Conservation (phyloP, 2,329 filamentous ascomycete species). For the Sphaerulina musiva region DNA sequence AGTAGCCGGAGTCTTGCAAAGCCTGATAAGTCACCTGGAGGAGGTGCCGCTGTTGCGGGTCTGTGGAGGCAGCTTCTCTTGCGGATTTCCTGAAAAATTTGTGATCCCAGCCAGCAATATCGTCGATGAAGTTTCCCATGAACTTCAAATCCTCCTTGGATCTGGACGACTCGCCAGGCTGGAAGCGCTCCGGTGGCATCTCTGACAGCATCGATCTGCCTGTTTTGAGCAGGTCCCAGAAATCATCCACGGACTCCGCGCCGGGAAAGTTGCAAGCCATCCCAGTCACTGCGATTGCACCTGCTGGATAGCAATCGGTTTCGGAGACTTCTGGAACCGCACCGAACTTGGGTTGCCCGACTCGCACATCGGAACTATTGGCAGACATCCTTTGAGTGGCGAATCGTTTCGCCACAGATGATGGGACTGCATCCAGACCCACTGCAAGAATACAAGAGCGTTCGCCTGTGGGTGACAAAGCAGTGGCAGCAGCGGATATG, state of each 20-base stretch:
- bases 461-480: not conserved
- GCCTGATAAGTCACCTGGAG: conserved; percentile 8
- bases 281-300: conserved; percentile 15
- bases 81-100: conserved; percentile 10
- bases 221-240: conserved; percentile 12
- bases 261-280: conserved; percentile 15
- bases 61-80: conserved; percentile 13
- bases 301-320: not conserved
- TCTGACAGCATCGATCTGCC: conserved; percentile 7
- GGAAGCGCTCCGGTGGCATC: conserved; percentile 9
- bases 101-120: conserved; percentile 11
- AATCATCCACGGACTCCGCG: conserved; percentile 9
- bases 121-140: conserved; percentile 10
- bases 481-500: conserved; percentile 1
- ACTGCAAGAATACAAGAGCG: not conserved
- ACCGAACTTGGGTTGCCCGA: not conserved
- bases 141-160: conserved; percentile 2
- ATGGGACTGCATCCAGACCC: not conserved
- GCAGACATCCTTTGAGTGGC: not conserved
- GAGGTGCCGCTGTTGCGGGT: conserved; percentile 12
- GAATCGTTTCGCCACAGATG: not conserved
- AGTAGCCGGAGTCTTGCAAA: conserved; percentile 12
- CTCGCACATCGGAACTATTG: not conserved
- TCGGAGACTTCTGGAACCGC: not conserved
- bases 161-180: not conserved